phyloP scores from a whole-genome alignment of 768 basidiomycete genomes.

The Amylocystis lapponica region DNA sequence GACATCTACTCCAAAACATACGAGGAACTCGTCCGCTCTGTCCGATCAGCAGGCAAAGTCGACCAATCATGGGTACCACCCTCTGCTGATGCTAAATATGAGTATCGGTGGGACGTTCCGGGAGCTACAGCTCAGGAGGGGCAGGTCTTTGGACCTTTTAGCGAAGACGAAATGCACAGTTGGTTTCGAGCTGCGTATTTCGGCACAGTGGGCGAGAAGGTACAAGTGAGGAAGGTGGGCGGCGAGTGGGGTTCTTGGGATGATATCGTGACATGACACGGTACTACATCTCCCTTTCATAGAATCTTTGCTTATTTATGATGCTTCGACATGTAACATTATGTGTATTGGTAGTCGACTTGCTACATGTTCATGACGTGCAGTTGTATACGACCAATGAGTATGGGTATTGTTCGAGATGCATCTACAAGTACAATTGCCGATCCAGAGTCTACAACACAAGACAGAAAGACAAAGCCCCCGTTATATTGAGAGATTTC shows the following conservation, averaged over 20 bases:
- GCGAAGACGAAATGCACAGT: conserved; percentile 69
- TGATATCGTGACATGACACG: conserved; percentile 45
- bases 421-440: no score
- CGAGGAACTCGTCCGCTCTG: conserved; percentile 74
- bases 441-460: no score
- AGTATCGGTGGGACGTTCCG: conserved; percentile 74
- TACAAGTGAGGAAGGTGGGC: conserved; percentile 61
- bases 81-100: conserved; percentile 69
- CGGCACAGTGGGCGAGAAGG: conserved; percentile 69
- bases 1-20: conserved; percentile 86
- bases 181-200: conserved; percentile 85
- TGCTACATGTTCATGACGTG: conserved; percentile 1
- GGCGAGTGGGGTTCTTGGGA: conserved; percentile 76
- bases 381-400: no score
- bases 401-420: no score
- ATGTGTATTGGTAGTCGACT: conserved; percentile 19
- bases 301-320: not conserved
- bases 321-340: conserved; percentile 15
- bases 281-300: not conserved
- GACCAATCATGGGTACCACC: conserved; percentile 68
- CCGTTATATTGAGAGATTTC: no score
- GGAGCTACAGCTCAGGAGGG: conserved; percentile 38
- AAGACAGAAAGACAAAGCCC: no score
- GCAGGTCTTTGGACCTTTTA: conserved; percentile 74
- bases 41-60: conserved; percentile 69